Percentiles rank a stretch among this genome's conserved stretches.
Evolutionary conservation across 2,329 filamentous ascomycete species (phyloP).

Genomic region (Phialophora macrospora): DNA sequence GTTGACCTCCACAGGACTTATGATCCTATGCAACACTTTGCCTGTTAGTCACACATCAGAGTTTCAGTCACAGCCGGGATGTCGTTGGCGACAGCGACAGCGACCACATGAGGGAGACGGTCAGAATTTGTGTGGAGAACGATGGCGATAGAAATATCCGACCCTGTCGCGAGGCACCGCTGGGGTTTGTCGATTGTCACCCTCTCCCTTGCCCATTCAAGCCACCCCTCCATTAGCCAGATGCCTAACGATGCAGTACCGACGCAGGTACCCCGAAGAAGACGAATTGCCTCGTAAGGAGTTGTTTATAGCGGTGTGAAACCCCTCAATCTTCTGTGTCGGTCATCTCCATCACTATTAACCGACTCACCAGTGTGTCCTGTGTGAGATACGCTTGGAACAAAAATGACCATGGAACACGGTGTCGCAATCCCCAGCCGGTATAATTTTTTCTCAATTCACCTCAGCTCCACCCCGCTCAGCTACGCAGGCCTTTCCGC

Average conservation of each 20-base stretch:
- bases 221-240: neutral
- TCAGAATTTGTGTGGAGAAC: neutral
- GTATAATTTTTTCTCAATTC: too few species aligned
- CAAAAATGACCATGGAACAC: too few species aligned
- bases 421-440: too few species aligned
- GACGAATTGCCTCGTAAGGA: neutral
- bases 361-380: neutral
- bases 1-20: neutral
- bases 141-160: neutral
- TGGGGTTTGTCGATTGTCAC: neutral
- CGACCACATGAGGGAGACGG: neutral
- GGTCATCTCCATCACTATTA: neutral
- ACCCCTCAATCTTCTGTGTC: neutral
- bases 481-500: too few species aligned
- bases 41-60: neutral
- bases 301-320: neutral
- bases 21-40: neutral
- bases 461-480: too few species aligned
- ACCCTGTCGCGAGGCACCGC: neutral
- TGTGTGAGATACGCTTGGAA: too few species aligned
- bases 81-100: neutral
- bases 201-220: neutral
- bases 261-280: neutral
- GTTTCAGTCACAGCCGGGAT: neutral
- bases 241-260: neutral